phyloP scores from a whole-genome alignment of 331 rosid species.

The Pyrus hybrid region DNA sequence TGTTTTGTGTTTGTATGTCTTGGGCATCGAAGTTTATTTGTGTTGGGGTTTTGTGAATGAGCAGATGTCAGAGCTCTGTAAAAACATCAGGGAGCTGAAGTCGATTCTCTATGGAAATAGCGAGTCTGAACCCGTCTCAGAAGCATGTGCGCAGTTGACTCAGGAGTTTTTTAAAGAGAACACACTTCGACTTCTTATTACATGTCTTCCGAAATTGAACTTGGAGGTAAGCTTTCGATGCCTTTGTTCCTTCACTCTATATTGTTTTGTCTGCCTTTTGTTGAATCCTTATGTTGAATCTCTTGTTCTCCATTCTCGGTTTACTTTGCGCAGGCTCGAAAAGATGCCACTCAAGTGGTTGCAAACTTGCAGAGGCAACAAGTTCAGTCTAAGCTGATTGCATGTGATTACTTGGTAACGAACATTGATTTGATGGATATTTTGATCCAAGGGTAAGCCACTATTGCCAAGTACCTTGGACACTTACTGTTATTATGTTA shows the following conservation, averaged over 20 bases:
- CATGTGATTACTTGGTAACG: slow-evolving; percentile 75
- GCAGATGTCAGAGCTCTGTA: slow-evolving; percentile 62
- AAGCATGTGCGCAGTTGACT: slow-evolving; percentile 86
- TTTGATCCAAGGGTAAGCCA: slow-evolving; percentile 68
- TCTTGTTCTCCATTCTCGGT: not conserved
- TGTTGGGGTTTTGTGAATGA: not conserved
- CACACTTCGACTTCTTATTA: slow-evolving; percentile 56
- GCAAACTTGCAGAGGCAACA: slow-evolving; percentile 90
- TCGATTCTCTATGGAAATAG: slow-evolving; percentile 76
- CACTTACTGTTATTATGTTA: not conserved
- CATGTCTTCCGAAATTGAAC: slow-evolving; percentile 76
- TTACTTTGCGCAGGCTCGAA: slow-evolving; percentile 55
- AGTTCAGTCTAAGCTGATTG: slow-evolving; percentile 74
- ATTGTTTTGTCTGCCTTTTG: not conserved
- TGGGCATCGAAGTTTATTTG: not conserved
- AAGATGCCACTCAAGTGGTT: slow-evolving; percentile 88
- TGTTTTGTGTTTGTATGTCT: not conserved
- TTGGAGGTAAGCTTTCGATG: slow-evolving; percentile 55
- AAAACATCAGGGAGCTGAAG: slow-evolving; percentile 73
- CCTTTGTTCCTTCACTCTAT: not conserved
- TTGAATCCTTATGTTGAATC: not conserved
- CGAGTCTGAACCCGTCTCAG: slow-evolving; percentile 79
- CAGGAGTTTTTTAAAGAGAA: slow-evolving; percentile 83
- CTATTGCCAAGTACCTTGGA: not conserved
- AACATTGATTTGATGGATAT: slow-evolving; percentile 78